Evolutionary conservation across 257 asterid genomes (phyloP).

Genomic region (Anisodus tanguticus): DNA sequence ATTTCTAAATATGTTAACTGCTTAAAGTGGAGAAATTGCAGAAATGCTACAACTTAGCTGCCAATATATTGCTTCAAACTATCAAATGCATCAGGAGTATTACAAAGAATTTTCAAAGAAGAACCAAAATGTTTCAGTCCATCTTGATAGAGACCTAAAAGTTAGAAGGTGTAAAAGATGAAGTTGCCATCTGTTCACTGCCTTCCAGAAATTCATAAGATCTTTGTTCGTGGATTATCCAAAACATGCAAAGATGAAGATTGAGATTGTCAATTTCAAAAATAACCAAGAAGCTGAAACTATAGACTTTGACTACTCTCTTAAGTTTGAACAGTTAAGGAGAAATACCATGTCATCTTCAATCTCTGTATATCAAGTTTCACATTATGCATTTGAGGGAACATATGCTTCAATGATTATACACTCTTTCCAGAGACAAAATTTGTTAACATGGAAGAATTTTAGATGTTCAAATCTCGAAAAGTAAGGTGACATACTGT

Average conservation of each 20-base stretch:
- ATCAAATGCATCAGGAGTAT: not conserved
- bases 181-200: not conserved
- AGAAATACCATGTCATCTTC: not conserved
- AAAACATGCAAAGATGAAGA: constrained; percentile 15
- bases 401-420: constrained; percentile 1
- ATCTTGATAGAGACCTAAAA: not conserved
- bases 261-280: not conserved
- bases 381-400: constrained; percentile 5
- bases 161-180: not conserved
- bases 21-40: not conserved
- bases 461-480: not conserved
- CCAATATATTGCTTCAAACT: not conserved
- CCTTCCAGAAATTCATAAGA: constrained; percentile 13
- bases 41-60: too few species aligned
- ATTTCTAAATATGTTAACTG: not conserved
- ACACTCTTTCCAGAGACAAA: not conserved
- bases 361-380: not conserved
- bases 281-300: not conserved
- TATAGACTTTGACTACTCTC: constrained; percentile 15
- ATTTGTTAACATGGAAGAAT: not conserved
- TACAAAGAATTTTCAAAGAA: not conserved
- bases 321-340: constrained; percentile 18
- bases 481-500: constrained; percentile 55
- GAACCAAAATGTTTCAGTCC: not conserved
- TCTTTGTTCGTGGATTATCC: not conserved